These are phyloP conservation scores for Fallopia convolvulus DNA, from an alignment of 148 eudicot species.

Conservation along the genomic window DNA sequence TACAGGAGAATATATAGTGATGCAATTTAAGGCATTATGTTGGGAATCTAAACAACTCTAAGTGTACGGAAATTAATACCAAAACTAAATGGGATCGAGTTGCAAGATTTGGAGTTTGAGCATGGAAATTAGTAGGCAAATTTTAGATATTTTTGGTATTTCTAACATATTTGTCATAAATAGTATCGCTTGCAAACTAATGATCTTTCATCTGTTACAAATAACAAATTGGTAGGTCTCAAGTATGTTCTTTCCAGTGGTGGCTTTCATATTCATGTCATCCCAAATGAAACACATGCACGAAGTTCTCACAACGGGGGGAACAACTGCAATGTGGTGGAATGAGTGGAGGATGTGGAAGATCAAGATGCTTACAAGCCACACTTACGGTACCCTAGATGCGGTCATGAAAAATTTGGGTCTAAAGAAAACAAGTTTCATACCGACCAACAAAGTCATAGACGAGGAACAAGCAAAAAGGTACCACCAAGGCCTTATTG, in stretches of 20 bases:
- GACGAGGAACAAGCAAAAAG: constrained; percentile 37
- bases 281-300: constrained; percentile 26
- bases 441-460: constrained; percentile 50
- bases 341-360: constrained; percentile 38
- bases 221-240: constrained; percentile 28
- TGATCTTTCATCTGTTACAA: neutral
- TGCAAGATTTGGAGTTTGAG: too few relatives aligned
- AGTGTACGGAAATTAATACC: too few relatives aligned
- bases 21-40: too few relatives aligned
- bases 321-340: constrained; percentile 24
- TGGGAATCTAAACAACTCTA: too few relatives aligned
- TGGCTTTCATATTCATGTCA: constrained; percentile 32
- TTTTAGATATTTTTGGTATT: too few relatives aligned
- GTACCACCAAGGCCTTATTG: constrained; percentile 40
- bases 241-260: constrained; percentile 27
- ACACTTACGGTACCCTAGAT: constrained; percentile 36
- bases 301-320: constrained; percentile 28
- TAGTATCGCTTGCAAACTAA: neutral
- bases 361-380: constrained; percentile 35
- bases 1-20: too few relatives aligned
- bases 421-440: constrained; percentile 33
- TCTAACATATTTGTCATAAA: too few relatives aligned
- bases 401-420: constrained; percentile 36
- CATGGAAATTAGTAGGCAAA: too few relatives aligned
- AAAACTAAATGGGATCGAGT: too few relatives aligned